Percentiles rank a stretch among this genome's conserved stretches.
Evolutionary conservation across 2,329 filamentous ascomycete species (phyloP).

Genomic region (Aspergillus unguis): DNA sequence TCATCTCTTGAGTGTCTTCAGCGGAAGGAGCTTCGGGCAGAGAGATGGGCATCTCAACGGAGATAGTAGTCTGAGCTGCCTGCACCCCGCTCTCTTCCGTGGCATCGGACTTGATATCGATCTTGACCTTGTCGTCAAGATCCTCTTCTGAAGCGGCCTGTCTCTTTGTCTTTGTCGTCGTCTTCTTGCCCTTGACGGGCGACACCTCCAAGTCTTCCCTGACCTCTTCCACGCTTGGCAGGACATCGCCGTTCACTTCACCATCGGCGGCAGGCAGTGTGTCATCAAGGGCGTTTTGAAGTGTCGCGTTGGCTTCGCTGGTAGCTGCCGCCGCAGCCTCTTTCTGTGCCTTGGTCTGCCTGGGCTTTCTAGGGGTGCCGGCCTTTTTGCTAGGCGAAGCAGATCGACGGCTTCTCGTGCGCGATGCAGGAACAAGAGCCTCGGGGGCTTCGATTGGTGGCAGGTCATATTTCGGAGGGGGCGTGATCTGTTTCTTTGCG

Average conservation of each 20-base stretch:
- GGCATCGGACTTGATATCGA: conserved; percentile 61
- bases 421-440: conserved; percentile 29
- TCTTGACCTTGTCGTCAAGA: conserved; percentile 53
- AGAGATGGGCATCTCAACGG: conserved; percentile 69
- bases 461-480: conserved; percentile 75
- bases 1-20: conserved; percentile 77
- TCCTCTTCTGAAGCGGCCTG: conserved; percentile 15
- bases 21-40: conserved; percentile 66
- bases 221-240: conserved; percentile 28
- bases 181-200: conserved; percentile 22
- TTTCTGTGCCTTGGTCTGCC: conserved; percentile 49
- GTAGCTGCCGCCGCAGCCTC: conserved; percentile 49
- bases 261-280: conserved; percentile 34
- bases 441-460: conserved; percentile 43
- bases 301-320: conserved; percentile 46
- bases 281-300: conserved; percentile 49
- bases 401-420: conserved; percentile 58
- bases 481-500: conserved; percentile 70
- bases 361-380: conserved; percentile 53
- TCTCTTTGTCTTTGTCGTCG: conserved; percentile 21
- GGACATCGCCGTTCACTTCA: conserved; percentile 24
- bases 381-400: conserved; percentile 53
- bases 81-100: conserved; percentile 53
- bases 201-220: conserved; percentile 27
- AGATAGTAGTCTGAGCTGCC: conserved; percentile 68